Base-by-base conservation (phyloP, 768 basidiomycete genomes). In the Russula griseocarnosa region DNA sequence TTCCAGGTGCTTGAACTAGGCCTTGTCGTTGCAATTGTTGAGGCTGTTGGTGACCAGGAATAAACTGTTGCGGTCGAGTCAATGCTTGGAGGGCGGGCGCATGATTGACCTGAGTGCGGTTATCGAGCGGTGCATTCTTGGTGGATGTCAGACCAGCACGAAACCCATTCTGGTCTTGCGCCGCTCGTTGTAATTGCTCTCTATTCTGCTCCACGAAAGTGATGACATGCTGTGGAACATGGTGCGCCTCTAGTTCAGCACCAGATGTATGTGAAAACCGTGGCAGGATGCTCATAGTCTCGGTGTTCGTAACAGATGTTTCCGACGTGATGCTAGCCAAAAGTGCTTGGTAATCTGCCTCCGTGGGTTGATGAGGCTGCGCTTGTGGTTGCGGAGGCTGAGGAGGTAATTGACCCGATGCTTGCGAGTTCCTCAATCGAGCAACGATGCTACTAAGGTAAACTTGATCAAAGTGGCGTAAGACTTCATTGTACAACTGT, bases 141-240 rank as follows among this genome's bases (percentile, higher is more conserved):
- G 58, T 53, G 16, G 57, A 60, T 24, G 63, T 60, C 13, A 65
- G 47, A 52, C 40, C 64, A 8, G 42, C 20, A n/a, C 64, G 64
- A 16, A 65, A 65, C n/a, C 64, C 64, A 14, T 46, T 65, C 55
- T 65, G 64, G n/a, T 65, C 64, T 36, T 65, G 64, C 7, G 59
- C 59, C 0, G 64, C 14, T 18, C 64, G 59, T 30, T 65, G 64
- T 24, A 65, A 46, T 6, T 56, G 38, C 20, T 65, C 64, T n/a
- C 64, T 42, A 46, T 61, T 30, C 24, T 61, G 64, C 6, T 65
- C 64, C 44, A 65, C 49, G 46, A 60, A 65, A n/a, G 30, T n/a
- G n/a, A 65, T 52, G 1, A 65, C 30, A 24, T 65, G 22, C 4
- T 55, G 40, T 5, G 64, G 64, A 20, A 65, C 49, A 52, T 18